Conservation (phyloP, 768 basidiomycete species). For the Serpula lacrymans region DNA sequence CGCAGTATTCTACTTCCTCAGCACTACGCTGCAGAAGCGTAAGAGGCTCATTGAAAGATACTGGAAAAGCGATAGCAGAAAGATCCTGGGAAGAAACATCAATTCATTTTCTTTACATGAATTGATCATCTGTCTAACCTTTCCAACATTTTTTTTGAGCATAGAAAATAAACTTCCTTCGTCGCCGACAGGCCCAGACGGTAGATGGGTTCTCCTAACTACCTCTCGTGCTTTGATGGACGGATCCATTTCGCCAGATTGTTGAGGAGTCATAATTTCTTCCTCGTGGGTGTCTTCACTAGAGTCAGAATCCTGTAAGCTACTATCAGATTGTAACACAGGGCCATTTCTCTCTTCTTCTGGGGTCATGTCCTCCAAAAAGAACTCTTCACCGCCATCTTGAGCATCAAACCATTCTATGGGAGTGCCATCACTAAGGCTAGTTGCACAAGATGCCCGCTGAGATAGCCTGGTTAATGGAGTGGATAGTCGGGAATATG, state of each 20-base stretch:
- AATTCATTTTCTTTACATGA: neutral
- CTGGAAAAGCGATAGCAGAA: conserved; percentile 80
- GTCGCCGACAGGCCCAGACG: conserved; percentile 59
- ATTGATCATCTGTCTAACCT: conserved; percentile 41
- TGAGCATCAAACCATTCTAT: conserved; percentile 79
- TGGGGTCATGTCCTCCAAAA: conserved; percentile 46
- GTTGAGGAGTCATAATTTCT: conserved; percentile 24
- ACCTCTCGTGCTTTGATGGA: conserved; percentile 25
- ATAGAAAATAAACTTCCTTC: conserved; percentile 82
- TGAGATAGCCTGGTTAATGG: conserved; percentile 34
- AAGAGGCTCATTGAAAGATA: conserved; percentile 86
- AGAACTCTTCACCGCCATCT: conserved; percentile 55
- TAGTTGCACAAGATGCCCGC: conserved; percentile 47
- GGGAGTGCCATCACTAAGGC: conserved; percentile 43
- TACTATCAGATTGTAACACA: conserved; percentile 39
- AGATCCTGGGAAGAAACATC: conserved; percentile 52
- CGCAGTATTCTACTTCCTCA: conserved; percentile 80
- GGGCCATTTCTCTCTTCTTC: conserved; percentile 38
- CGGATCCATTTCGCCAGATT: conserved; percentile 5
- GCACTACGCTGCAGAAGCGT: conserved; percentile 78
- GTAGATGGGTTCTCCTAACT: conserved; percentile 53
- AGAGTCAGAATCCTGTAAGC: conserved; percentile 38
- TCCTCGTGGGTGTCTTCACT: conserved; percentile 55
- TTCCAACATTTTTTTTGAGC: conserved; percentile 86
- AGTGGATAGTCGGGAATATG: conserved; percentile 19